Percentiles rank a stretch among this genome's conserved stretches.
Conservation (phyloP, 768 basidiomycete species). For the Termitomyces eurrhizus region DNA sequence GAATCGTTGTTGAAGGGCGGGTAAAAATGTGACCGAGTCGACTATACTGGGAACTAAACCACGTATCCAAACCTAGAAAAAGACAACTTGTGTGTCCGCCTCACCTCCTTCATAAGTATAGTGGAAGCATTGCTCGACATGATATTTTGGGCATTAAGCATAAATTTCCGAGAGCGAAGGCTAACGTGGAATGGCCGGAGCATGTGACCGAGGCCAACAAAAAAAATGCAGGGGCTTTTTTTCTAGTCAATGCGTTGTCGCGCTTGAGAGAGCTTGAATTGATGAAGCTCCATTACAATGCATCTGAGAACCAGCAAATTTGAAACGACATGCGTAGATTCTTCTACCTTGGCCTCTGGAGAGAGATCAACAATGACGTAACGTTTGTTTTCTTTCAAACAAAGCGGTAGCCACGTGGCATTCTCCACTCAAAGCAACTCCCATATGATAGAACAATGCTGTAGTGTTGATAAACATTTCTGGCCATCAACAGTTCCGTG, state of each 20-base stretch:
- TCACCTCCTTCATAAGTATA: neutral
- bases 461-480: neutral
- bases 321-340: neutral
- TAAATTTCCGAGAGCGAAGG: too few species aligned
- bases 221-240: neutral
- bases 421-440: neutral
- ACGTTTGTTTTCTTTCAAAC: too few species aligned
- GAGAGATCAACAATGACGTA: neutral
- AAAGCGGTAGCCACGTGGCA: neutral
- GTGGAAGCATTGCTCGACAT: neutral
- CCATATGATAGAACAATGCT: conserved; percentile 9
- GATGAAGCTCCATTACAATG: neutral
- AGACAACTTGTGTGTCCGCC: neutral
- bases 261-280: neutral
- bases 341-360: neutral
- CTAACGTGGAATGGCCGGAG: too few species aligned
- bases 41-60: neutral
- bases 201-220: neutral
- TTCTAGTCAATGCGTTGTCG: too few species aligned
- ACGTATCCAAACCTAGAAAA: neutral
- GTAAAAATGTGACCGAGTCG: too few species aligned
- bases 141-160: neutral
- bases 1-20: too few species aligned
- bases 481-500: conserved; percentile 1
- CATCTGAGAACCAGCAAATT: neutral